Evolutionary conservation across 306 rosid genomes (phyloP).

Genomic region (Dryas drummondii): DNA sequence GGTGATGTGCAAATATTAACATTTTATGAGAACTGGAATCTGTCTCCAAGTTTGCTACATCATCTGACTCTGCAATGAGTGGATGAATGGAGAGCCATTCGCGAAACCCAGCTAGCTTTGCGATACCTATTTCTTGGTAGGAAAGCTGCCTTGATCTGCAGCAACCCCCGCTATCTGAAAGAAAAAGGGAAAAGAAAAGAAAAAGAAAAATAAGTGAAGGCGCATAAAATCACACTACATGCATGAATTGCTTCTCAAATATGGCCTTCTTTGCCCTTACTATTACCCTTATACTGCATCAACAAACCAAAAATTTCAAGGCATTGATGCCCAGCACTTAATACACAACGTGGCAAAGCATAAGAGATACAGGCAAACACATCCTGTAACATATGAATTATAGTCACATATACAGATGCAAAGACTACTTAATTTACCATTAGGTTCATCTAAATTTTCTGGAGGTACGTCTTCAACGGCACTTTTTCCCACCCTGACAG

Average conservation of each 20-base stretch:
- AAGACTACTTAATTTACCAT: constrained; percentile 47
- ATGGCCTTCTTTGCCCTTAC: background rate
- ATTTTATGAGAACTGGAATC: constrained; percentile 59
- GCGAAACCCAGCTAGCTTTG: constrained; percentile 82
- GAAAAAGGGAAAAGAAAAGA: background rate
- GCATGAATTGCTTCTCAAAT: background rate
- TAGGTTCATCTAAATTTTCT: constrained; percentile 45
- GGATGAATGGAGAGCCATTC: constrained; percentile 95
- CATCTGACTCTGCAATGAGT: constrained; percentile 57
- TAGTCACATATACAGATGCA: background rate
- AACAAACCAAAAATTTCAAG: background rate
- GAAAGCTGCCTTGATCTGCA: constrained; percentile 56
- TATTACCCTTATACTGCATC: background rate
- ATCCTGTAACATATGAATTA: background rate
- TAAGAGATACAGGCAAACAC: background rate
- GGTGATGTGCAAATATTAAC: constrained; percentile 95
- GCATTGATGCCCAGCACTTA: background rate
- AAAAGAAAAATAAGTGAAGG: background rate
- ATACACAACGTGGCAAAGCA: background rate
- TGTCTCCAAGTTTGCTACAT: constrained; percentile 37
- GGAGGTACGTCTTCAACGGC: constrained; percentile 35
- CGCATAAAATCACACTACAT: background rate
- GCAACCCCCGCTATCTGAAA: constrained; percentile 32
- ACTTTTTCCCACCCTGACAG: constrained; percentile 44
- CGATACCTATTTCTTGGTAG: constrained; percentile 77